These are phyloP conservation scores for Micromonas pusilla DNA, from an alignment of 139 green algal genomes.

Conservation along the genomic window DNA sequence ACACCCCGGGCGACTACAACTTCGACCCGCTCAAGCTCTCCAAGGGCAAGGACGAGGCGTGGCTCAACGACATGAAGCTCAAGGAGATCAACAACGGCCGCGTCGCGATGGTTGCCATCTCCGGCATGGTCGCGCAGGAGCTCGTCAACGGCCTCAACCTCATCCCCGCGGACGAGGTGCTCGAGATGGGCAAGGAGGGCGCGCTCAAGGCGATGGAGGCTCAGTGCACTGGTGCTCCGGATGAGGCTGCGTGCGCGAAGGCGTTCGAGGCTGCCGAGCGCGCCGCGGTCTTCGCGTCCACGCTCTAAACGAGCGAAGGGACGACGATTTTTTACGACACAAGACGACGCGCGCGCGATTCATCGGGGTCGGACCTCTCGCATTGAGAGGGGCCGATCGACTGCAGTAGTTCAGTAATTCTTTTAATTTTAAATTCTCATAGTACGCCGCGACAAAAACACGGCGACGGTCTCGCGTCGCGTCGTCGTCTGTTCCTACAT, in stretches of 20 bases:
- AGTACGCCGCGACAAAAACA: too few species aligned
- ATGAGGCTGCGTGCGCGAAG: slow-evolving; percentile 24
- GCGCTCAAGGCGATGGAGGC: background rate
- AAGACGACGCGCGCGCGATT: too few species aligned
- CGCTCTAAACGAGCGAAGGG: background rate
- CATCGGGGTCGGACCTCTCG: too few species aligned
- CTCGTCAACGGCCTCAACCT: slow-evolving; percentile 24
- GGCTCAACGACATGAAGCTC: slow-evolving; percentile 51
- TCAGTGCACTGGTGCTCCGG: background rate
- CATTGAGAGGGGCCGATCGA: too few species aligned
- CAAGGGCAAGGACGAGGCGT: slow-evolving; percentile 44
- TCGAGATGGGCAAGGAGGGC: slow-evolving; percentile 15
- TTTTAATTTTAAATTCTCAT: too few species aligned
- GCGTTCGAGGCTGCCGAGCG: slow-evolving; percentile 18
- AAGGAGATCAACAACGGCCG: slow-evolving; percentile 80
- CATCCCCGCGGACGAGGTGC: slow-evolving; percentile 9
- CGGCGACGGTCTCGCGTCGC: too few species aligned
- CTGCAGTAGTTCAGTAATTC: too few species aligned
- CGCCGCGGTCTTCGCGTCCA: background rate
- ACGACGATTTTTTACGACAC: too few species aligned
- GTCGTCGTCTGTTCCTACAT: too few species aligned
- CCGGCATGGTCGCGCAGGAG: slow-evolving; percentile 29
- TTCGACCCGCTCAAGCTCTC: slow-evolving; percentile 69
- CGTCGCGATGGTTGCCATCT: slow-evolving; percentile 29
- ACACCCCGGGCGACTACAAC: slow-evolving; percentile 45